A percentile compares a stretch with the other conserved stretches of the same genome.
These are phyloP conservation scores for Aquanectria penicillioides DNA, from an alignment of 2,329 filamentous ascomycete genomes.

Conservation along the genomic window DNA sequence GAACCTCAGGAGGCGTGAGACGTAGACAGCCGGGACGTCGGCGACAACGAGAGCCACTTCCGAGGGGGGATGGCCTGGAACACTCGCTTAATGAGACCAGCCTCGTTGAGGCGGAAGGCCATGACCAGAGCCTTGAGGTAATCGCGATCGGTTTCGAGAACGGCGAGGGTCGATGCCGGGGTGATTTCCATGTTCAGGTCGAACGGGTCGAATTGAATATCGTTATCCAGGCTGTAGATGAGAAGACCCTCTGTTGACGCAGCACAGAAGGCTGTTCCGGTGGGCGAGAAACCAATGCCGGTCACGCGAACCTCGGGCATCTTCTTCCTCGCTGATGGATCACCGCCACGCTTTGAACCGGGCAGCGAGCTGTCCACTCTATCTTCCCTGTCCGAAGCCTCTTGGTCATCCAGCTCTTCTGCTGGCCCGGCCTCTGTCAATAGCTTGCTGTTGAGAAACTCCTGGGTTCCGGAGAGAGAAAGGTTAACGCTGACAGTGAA, in stretches of 20 bases:
- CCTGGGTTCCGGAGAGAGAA: conserved; percentile 95
- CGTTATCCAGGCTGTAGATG: conserved; percentile 89
- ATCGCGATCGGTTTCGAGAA: conserved; percentile 74
- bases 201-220: conserved; percentile 91
- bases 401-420: conserved; percentile 86
- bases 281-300: conserved; percentile 86
- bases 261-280: conserved; percentile 90
- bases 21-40: conserved; percentile 84
- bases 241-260: conserved; percentile 94
- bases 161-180: conserved; percentile 80
- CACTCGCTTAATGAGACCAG: conserved; percentile 81
- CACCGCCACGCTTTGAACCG: conserved; percentile 85
- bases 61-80: conserved; percentile 83
- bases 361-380: conserved; percentile 82
- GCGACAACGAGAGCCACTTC: conserved; percentile 83
- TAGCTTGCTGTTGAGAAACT: conserved; percentile 92
- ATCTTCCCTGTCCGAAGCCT: conserved; percentile 89
- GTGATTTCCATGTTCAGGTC: conserved; percentile 96
- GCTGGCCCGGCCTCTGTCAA: conserved; percentile 90
- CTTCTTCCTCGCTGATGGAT: conserved; percentile 81
- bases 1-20: conserved; percentile 85
- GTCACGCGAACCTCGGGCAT: conserved; percentile 86
- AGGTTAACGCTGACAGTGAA: conserved; percentile 96
- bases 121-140: conserved; percentile 94
- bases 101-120: conserved; percentile 95